Conservation (phyloP, 192 early-diverging fungal species). For the Geosiphon pyriformis region DNA sequence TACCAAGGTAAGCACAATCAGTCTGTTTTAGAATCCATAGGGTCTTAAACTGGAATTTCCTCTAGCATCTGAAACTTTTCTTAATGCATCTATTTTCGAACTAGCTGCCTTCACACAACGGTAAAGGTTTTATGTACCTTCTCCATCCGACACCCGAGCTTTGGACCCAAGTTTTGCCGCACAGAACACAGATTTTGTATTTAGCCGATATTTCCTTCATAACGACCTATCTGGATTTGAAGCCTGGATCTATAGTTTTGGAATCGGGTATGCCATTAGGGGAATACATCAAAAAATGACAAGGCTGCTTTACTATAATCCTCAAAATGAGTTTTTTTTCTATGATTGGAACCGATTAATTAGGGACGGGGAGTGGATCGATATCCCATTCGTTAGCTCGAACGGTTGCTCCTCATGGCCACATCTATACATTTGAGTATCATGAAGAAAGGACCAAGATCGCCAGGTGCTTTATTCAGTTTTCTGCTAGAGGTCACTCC, state of each 20-base stretch:
- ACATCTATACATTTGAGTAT: constrained; percentile 93
- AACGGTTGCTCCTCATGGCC: constrained; percentile 80
- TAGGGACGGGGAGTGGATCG: constrained; percentile 90
- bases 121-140: constrained; percentile 75
- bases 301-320: too few species aligned
- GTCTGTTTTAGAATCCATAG: too few species aligned
- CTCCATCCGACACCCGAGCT: constrained; percentile 92
- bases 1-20: constrained; percentile 53
- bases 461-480: constrained; percentile 30
- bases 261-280: constrained; percentile 80
- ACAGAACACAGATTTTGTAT: constrained; percentile 96
- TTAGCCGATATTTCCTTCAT: constrained; percentile 92
- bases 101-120: constrained; percentile 54
- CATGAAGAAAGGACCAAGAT: constrained; percentile 72
- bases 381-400: constrained; percentile 94
- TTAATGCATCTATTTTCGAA: neutral
- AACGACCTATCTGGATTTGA: constrained; percentile 71
- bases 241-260: constrained; percentile 78
- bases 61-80: neutral
- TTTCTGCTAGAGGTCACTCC: neutral
- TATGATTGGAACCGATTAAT: neutral
- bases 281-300: neutral
- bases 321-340: neutral
- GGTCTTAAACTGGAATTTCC: neutral
- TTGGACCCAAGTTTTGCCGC: constrained; percentile 89